Percentiles rank a stretch among this genome's conserved stretches.
phyloP scores from a whole-genome alignment of 2,329 filamentous ascomycete genomes.

The Cryphonectria radicalis region DNA sequence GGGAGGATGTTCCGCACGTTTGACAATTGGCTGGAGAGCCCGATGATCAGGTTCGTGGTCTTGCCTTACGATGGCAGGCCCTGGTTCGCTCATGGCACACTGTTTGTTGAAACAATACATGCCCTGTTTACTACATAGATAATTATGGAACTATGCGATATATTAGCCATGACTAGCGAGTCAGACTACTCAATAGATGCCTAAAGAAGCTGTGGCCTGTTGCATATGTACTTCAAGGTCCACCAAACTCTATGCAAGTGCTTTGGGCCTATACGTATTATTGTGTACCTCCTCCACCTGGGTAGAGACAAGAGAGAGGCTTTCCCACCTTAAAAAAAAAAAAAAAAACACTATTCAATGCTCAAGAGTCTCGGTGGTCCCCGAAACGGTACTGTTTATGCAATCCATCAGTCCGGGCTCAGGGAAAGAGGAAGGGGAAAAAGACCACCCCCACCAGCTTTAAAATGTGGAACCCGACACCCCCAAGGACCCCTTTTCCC shows the following conservation, averaged over 20 bases:
- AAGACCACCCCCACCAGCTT: not conserved
- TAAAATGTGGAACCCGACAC: not conserved
- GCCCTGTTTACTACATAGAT: not conserved
- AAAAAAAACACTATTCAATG: not conserved
- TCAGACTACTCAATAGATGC: not conserved
- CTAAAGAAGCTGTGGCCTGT: not conserved
- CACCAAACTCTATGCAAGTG: not conserved
- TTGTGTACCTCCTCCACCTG: not conserved
- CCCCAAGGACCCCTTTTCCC: not conserved
- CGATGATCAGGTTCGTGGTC: no score
- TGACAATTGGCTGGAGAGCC: no score
- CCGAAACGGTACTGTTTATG: not conserved
- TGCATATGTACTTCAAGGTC: not conserved
- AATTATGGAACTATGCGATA: not conserved
- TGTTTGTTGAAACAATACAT: not conserved
- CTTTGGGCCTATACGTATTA: not conserved
- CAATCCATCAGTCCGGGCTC: not conserved
- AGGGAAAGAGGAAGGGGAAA: no score
- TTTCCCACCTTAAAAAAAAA: not conserved
- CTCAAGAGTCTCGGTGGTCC: not conserved
- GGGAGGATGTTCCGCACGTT: no score
- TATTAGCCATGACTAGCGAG: not conserved
- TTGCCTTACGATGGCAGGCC: not conserved
- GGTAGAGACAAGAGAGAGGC: not conserved
- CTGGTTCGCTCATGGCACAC: not conserved